Evolutionary conservation across 108 stramenopile species (phyloP), one percentile per base, ranked within the genome.

Genomic region (Aurantiochytrium sp.): DNA sequence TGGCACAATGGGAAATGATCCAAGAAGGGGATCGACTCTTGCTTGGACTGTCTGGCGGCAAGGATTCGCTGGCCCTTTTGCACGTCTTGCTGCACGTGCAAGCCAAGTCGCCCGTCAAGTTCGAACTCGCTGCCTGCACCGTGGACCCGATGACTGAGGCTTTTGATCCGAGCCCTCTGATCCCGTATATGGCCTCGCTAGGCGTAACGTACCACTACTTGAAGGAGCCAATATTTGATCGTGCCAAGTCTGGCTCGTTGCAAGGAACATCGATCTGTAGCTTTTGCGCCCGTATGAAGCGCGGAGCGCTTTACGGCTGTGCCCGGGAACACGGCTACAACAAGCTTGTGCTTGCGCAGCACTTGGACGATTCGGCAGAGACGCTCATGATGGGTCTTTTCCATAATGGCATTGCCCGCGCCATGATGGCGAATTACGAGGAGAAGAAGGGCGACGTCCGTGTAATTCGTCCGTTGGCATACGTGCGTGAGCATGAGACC

Each of bases 271-370:
- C 96, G 4, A 92, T 99, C 25, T 99, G 99, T 89, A 94, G 96
- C 4, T 99, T 96, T 91, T 99, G 99, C 90, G 97, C 97, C 28
- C 92, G 98, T 47, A 98, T 98, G 97, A 99, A 99, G 92, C 95
- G 99, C 44, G 99, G 99, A n/a, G 93, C 96, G 88, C 95, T 99
- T 5, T 99, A 99, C 90, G 91, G 94, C 4, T 95, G 93, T 90
- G 98, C 97, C 29, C 89, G 97, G 6, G 94, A 94, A 87, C 93
- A 97, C 72, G 97, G 97, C 72, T 97, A 96, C 92, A 97, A 97
- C 89, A 97, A 97, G 89, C 93, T 99, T 23, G 98, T 98, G 23
- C 92, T 99, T 60, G 98, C 98, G 21, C 99, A 98, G 93, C 98
- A 99, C 89, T 90, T 98, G 23, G 99, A 99, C 90, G 99, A 99